Evolutionary conservation across 495 filamentous ascomycete species (phyloP), one percentile per base, ranked within the genome.

Genomic region (Venustampulla echinocandica): DNA sequence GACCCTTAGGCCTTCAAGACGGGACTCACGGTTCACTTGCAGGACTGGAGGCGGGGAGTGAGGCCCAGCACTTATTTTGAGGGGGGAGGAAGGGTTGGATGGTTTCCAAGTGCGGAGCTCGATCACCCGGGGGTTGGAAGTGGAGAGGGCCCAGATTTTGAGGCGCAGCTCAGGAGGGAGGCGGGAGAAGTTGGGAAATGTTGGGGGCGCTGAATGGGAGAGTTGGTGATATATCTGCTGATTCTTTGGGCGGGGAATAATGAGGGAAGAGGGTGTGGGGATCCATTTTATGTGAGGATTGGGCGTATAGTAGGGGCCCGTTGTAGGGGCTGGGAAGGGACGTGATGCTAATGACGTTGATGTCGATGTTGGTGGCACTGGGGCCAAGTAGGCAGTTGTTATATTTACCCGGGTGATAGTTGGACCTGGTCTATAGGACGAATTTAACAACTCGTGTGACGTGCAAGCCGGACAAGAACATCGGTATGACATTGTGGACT

Each of bases 101-200:
- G 10, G 36, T 27, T n/a, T 47, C 53, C 47, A 55, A 6, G 53
- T 51, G 10, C 53, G 34, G 10, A 55, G 17, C 40, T 55, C 53
- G n/a, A 55, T 47, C 2, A 55, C 39, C 22, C 53, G 43, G 3
- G 20, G 22, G 15, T 39, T 19, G 2, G 33, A 28, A 2, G 20
- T 17, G 18, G 49, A 25, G 24, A 53, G 46, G 15, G 28, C n/a
- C 54, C 54, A 56, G 39, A 56, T 56, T n/a, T 41, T 20, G 23
- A 56, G 32, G 9, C 54, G 40, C 10, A 56, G 45, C 19, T 56
- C 54, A 15, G 42, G 6, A 1, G 54, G 54, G n/a, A 56, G 37
- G 4, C 42, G 4, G 13, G 41, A 24, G 37, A 56, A 56, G 22
- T 21, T 28, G 19, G 14, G 27, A 34, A 56, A 56, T 24, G 40